phyloP scores from a whole-genome alignment of 768 basidiomycete species.

The Chiua virens region DNA sequence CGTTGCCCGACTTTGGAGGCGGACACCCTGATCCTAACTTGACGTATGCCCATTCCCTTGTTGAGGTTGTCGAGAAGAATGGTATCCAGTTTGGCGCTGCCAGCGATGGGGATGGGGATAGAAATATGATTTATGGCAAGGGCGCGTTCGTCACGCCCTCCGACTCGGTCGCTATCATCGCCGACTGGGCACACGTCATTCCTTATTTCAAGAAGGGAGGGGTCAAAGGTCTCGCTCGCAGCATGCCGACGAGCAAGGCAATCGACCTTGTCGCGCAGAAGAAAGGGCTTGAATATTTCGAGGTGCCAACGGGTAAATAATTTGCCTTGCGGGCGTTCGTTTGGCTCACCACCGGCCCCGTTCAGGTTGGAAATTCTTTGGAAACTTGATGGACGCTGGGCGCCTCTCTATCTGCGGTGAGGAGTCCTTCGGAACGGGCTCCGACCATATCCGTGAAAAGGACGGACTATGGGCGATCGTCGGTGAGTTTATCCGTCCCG shows the following conservation, averaged over 20 bases:
- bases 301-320: conserved; percentile 87
- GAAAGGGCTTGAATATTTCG: conserved; percentile 90
- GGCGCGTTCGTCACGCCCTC: conserved; percentile 97
- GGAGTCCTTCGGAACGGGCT: conserved; percentile 99
- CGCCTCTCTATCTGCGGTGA: conserved; percentile 98
- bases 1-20: conserved; percentile 95
- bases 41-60: conserved; percentile 93
- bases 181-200: conserved; percentile 90
- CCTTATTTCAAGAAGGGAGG: conserved; percentile 90
- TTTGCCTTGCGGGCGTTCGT: not conserved
- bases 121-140: conserved; percentile 99
- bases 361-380: conserved; percentile 99
- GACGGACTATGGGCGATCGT: conserved; percentile 98
- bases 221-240: conserved; percentile 92
- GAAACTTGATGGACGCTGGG: conserved; percentile 99
- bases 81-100: conserved; percentile 93
- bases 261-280: conserved; percentile 95
- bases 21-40: conserved; percentile 98
- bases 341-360: not conserved
- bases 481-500: conserved; percentile 49
- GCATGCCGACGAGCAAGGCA: conserved; percentile 97
- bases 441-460: conserved; percentile 99
- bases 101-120: conserved; percentile 95
- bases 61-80: conserved; percentile 85
- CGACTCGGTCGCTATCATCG: conserved; percentile 98